These are phyloP conservation scores for Chionographis japonica DNA, from an alignment of 106 monocot genomes.

Conservation along the genomic window DNA sequence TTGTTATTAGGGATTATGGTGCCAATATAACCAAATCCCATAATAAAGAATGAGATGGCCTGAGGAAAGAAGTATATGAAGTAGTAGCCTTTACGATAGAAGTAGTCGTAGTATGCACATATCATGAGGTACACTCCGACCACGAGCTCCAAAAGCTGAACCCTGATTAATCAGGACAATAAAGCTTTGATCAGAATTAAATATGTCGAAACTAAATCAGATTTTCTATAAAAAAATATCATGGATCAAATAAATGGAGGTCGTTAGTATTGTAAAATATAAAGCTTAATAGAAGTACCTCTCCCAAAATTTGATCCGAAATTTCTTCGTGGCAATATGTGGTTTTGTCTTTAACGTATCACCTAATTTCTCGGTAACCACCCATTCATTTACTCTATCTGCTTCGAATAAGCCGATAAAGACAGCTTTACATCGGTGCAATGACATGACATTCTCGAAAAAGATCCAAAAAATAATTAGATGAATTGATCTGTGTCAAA, in stretches of 20 bases:
- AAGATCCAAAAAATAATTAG: conserved; percentile 46
- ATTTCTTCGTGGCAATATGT: not conserved
- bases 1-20: not conserved
- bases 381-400: conserved; percentile 50
- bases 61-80: conserved; percentile 44
- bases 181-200: not conserved
- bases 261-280: not conserved
- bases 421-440: conserved; percentile 36
- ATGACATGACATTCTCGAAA: conserved; percentile 53
- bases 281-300: conserved; percentile 2
- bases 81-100: conserved; percentile 15
- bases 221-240: not conserved
- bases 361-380: conserved; percentile 45
- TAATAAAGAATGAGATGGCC: conserved; percentile 31
- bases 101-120: conserved; percentile 30
- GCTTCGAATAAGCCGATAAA: conserved; percentile 39
- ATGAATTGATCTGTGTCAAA: conserved; percentile 35
- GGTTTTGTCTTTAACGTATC: conserved; percentile 21
- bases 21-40: conserved; percentile 49
- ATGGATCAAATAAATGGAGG: not conserved
- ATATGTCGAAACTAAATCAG: not conserved
- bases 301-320: conserved; percentile 11
- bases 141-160: conserved; percentile 20
- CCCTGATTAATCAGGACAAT: not conserved
- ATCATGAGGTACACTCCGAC: conserved; percentile 23